Base-by-base conservation (phyloP, 768 basidiomycete genomes). In the Serendipita vermifera region DNA sequence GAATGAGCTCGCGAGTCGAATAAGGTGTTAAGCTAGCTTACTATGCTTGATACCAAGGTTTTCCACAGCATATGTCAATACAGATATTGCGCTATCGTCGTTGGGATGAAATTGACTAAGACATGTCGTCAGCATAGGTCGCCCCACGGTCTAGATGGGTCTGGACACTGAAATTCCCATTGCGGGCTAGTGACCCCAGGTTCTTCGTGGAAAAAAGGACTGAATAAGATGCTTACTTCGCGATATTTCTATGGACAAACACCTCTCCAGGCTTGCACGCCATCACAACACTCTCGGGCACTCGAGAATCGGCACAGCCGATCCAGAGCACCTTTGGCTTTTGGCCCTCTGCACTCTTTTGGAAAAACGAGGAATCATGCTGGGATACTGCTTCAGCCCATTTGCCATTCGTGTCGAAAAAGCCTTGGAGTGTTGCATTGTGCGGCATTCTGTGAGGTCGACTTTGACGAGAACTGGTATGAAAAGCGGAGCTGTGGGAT, bases 181-280 rank as follows among this genome's bases (percentile, higher is more conserved):
- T 15, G 32, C 33, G 46, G 15, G 15, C 5, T 51, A 51, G 5
- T 14, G 24, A 20, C 6, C 6, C 24, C 33, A 24, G 36, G 26
- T 15, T 31, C 27, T 15, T 20, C 55, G 2, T 9, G 11, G 43
- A 38, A 29, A 31, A 32, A 24, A 53, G 43, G 11, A 22, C 38
- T 33, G 31, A n/a, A 51, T 46, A 43, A 20, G 15, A 55, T 17
- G 69, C 81, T 57, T 61, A 87, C 83, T 94, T 92, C 55, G 88
- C 90, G 61, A 93, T 82, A 68, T 92, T 92, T 43, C 90, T 74
- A 68, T 89, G 82, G 27, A 84, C 81, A 63, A 93, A 92, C 59
- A 87, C 78, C 39, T 83, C 83, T 55, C 89, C 91, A 0, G 90
- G 90, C 60, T 75, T 74, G 6, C 79, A 72, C 33, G 73, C 78